Conservation (phyloP, 225 moss, liverwort and hornwort species). For the Asterella californica region DNA sequence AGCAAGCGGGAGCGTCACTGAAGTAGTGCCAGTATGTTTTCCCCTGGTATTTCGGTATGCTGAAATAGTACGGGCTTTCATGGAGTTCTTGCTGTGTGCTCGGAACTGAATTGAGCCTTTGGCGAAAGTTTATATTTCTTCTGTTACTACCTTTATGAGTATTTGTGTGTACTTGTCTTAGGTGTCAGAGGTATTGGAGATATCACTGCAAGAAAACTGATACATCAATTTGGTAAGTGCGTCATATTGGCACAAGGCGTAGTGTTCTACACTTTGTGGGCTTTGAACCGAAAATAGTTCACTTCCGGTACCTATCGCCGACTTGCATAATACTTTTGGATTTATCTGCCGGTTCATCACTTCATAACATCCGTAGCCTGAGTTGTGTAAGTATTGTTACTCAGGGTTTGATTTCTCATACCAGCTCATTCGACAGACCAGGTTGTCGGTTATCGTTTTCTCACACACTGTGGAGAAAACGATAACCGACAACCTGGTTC, state of each 20-base stretch:
- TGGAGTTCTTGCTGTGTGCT: background rate
- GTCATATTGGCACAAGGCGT: no score
- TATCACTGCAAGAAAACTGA: conserved; percentile 33
- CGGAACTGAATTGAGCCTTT: no score
- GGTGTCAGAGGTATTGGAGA: conserved; percentile 46
- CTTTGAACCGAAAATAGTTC: background rate
- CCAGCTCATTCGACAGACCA: background rate
- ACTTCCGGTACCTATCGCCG: background rate
- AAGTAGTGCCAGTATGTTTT: background rate
- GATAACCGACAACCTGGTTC: no score
- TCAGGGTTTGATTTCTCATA: background rate
- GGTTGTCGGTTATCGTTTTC: background rate
- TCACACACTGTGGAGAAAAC: background rate
- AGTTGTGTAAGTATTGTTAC: background rate
- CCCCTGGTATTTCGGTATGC: background rate
- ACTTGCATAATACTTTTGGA: background rate
- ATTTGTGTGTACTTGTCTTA: conserved; percentile 9
- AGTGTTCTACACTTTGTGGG: background rate
- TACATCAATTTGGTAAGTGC: conserved; percentile 37
- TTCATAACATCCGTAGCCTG: background rate
- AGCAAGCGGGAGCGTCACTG: background rate
- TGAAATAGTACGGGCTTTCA: background rate
- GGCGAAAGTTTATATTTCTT: background rate
- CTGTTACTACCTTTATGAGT: background rate
- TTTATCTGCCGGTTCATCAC: background rate